phyloP scores from a whole-genome alignment of 441 rosid species.

The Pelargonium hybrid region DNA sequence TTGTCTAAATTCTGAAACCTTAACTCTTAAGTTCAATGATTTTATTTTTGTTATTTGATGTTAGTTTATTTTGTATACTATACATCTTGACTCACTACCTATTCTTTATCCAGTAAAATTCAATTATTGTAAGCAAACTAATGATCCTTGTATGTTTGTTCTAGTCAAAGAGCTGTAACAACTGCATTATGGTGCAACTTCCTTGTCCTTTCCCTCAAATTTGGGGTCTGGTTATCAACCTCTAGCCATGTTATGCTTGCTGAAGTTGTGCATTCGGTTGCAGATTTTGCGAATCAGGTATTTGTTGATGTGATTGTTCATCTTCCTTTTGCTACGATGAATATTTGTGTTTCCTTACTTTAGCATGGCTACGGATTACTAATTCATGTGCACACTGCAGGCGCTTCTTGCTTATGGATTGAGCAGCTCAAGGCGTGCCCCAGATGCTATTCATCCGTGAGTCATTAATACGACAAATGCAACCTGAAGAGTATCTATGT shows the following conservation, averaged over 20 bases:
- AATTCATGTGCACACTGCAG: slow-evolving; percentile 42
- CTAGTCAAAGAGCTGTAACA: slow-evolving; percentile 89
- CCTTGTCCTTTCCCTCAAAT: slow-evolving; percentile 88
- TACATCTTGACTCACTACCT: too few relatives aligned
- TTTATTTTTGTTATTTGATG: too few relatives aligned
- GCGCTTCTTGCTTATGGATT: slow-evolving; percentile 96
- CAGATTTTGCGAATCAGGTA: slow-evolving; percentile 98
- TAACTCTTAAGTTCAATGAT: too few relatives aligned
- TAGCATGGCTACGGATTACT: slow-evolving; percentile 21
- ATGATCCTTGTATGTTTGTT: slow-evolving; percentile 12
- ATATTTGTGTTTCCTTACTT: background rate
- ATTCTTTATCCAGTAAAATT: too few relatives aligned
- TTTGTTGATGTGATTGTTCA: background rate
- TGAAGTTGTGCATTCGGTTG: slow-evolving; percentile 84
- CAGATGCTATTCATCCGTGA: slow-evolving; percentile 97
- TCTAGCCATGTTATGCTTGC: slow-evolving; percentile 96
- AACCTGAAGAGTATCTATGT: background rate
- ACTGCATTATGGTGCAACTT: slow-evolving; percentile 96
- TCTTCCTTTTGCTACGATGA: background rate
- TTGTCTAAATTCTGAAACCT: too few relatives aligned
- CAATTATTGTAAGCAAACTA: too few relatives aligned
- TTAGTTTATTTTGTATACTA: too few relatives aligned
- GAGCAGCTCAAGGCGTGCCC: slow-evolving; percentile 96
- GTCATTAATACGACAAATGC: slow-evolving; percentile 20
- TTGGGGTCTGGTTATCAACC: slow-evolving; percentile 80